Evolutionary conservation across 2,329 filamentous ascomycete genomes (phyloP).

Genomic region (Diplodia seriata): DNA sequence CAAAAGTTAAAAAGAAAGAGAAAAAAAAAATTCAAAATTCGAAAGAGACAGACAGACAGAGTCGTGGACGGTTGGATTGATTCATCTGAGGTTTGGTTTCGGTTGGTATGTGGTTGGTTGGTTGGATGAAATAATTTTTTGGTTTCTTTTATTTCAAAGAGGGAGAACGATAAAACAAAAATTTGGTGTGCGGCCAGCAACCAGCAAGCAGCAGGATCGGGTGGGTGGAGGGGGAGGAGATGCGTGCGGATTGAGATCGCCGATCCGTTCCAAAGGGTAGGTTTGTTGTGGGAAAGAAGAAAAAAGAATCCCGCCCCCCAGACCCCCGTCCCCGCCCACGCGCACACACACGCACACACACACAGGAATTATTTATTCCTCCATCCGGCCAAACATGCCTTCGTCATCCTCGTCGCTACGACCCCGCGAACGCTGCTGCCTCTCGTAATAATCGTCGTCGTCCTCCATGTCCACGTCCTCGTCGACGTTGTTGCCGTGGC

Average conservation of each 20-base stretch:
- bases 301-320: too few species aligned
- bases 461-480: slow-evolving; percentile 59
- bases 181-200: background rate
- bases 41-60: slow-evolving; percentile 1
- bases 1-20: slow-evolving; percentile 1
- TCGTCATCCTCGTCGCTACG: slow-evolving; percentile 89
- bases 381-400: slow-evolving; percentile 95
- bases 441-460: slow-evolving; percentile 69
- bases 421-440: slow-evolving; percentile 56
- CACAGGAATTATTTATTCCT: slow-evolving; percentile 61
- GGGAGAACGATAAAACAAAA: slow-evolving; percentile 1
- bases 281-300: background rate
- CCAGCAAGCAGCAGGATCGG: background rate
- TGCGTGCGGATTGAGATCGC: background rate
- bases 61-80: background rate
- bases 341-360: too few species aligned
- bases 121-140: slow-evolving; percentile 19
- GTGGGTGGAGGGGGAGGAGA: background rate
- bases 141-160: slow-evolving; percentile 15
- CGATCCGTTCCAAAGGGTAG: background rate
- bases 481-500: slow-evolving; percentile 35
- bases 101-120: background rate
- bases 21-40: slow-evolving; percentile 19
- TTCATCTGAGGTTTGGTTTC: too few species aligned
- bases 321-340: too few species aligned